phyloP scores from a whole-genome alignment of 2,329 filamentous ascomycete genomes.

The Pleoardoris graminearum region DNA sequence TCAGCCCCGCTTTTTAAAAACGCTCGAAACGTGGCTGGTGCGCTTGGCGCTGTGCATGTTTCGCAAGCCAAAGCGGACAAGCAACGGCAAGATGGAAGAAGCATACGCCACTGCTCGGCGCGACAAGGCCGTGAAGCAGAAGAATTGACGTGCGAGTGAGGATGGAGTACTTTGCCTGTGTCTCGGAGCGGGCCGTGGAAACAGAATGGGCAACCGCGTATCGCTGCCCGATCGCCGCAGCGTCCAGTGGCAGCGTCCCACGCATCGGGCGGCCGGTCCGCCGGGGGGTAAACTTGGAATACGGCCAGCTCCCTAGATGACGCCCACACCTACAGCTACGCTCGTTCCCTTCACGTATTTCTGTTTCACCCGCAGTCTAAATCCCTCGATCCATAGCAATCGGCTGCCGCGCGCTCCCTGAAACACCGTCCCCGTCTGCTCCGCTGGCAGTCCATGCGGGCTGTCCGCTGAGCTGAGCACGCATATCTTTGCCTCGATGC shows the following conservation, averaged over 20 bases:
- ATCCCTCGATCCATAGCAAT: not conserved
- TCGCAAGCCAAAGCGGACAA: constrained; percentile 1
- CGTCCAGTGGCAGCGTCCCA: constrained; percentile 2
- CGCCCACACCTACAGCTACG: not conserved
- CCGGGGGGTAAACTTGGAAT: constrained; percentile 5
- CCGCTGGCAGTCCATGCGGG: not conserved
- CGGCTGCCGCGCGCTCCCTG: constrained; percentile 3
- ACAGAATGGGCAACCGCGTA: not conserved
- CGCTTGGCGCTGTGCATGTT: not conserved
- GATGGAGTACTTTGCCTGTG: not conserved
- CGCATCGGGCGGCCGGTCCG: constrained; percentile 6
- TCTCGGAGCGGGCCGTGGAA: not conserved
- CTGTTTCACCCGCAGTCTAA: not conserved
- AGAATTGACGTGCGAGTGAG: not conserved
- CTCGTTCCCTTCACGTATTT: not conserved
- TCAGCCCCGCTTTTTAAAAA: not conserved
- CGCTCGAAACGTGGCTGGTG: constrained; percentile 4
- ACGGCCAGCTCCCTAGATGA: constrained; percentile 6
- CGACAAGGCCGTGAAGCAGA: too few relatives aligned
- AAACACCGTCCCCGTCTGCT: constrained; percentile 8
- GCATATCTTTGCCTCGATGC: not conserved
- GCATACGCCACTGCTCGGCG: not conserved
- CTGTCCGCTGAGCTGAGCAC: not conserved
- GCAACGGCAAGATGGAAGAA: constrained; percentile 3
- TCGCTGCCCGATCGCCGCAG: constrained; percentile 2